phyloP scores from a whole-genome alignment of 768 basidiomycete genomes.

The Collybia sordida region DNA sequence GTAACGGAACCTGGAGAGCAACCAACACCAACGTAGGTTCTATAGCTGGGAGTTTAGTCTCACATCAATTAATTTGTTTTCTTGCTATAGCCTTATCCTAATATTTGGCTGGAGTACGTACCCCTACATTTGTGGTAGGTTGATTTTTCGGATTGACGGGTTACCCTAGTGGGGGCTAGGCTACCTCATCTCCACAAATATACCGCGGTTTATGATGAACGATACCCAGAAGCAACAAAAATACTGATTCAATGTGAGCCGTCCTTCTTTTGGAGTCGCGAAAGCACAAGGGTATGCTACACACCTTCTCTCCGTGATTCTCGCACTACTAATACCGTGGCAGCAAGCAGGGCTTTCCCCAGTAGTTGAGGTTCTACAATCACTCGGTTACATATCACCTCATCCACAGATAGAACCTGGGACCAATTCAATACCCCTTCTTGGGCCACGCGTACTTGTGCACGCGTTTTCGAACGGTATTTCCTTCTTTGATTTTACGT shows the following conservation, averaged over 20 bases:
- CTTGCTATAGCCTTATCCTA: slow-evolving; percentile 32
- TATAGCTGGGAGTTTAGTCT: too few species aligned
- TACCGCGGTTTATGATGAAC: slow-evolving; percentile 33
- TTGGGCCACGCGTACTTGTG: slow-evolving; percentile 34
- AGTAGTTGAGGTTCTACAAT: slow-evolving; percentile 34
- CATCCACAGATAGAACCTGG: neutral
- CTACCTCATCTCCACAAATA: slow-evolving; percentile 48
- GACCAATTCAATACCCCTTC: neutral
- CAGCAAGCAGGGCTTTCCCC: slow-evolving; percentile 32
- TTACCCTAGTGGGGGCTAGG: slow-evolving; percentile 41
- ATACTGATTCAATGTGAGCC: slow-evolving; percentile 37
- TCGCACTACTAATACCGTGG: neutral
- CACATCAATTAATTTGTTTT: too few species aligned
- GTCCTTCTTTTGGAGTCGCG: slow-evolving; percentile 33
- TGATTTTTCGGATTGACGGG: slow-evolving; percentile 4
- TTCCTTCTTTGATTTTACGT: neutral
- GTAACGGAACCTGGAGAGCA: too few species aligned
- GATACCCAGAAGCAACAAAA: slow-evolving; percentile 43
- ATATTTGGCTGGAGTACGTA: slow-evolving; percentile 48
- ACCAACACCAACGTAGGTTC: too few species aligned
- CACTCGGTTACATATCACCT: slow-evolving; percentile 31
- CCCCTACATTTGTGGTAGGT: neutral
- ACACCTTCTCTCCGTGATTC: neutral
- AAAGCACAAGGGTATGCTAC: slow-evolving; percentile 28
- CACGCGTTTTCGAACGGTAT: slow-evolving; percentile 52